These are phyloP conservation scores for Santalum album DNA, from an alignment of 164 flowering plant genomes.

Conservation along the genomic window DNA sequence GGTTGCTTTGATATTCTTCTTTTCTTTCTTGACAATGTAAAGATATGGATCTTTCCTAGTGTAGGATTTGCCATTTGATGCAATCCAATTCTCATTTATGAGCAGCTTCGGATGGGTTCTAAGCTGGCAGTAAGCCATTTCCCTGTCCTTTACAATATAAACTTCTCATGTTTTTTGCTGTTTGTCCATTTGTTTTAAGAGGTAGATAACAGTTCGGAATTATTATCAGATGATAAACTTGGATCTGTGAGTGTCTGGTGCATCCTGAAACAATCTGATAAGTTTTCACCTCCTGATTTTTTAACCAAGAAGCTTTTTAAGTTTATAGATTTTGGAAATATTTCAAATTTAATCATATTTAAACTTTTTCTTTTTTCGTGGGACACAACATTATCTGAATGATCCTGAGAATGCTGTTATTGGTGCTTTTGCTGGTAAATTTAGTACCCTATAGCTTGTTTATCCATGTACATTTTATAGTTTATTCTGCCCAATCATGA, in stretches of 20 bases:
- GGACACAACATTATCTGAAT: background rate
- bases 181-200: too few species aligned
- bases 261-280: too few species aligned
- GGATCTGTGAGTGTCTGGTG: too few species aligned
- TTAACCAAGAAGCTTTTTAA: too few species aligned
- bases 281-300: too few species aligned
- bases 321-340: too few species aligned
- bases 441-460: background rate
- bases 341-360: background rate
- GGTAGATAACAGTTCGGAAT: too few species aligned
- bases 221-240: too few species aligned
- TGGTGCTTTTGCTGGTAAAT: conserved; percentile 3
- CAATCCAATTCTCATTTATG: conserved; percentile 92
- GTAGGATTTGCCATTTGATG: conserved; percentile 97
- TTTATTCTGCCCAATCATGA: background rate
- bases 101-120: conserved; percentile 91
- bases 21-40: conserved; percentile 22
- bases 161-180: too few species aligned
- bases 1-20: background rate
- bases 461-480: background rate
- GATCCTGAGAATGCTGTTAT: background rate
- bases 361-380: background rate
- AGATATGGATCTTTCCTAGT: conserved; percentile 89
- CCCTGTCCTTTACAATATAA: background rate
- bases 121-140: conserved; percentile 63